Base-by-base conservation (phyloP, 768 basidiomycete genomes). In the Hypsizygus marmoreus region DNA sequence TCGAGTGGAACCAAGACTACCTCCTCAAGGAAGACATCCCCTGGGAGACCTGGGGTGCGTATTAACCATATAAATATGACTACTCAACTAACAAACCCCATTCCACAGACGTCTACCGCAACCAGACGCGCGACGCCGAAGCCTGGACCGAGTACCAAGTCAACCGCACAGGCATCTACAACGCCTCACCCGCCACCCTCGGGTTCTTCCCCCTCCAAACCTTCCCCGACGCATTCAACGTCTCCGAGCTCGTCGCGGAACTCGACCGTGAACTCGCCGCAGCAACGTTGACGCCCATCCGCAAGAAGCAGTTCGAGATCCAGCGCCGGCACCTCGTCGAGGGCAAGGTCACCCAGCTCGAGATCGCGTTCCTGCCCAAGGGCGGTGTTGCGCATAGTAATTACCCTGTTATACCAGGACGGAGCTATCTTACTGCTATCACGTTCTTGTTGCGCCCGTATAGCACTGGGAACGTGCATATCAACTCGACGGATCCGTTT, bases 401-500 rank as follows among this genome's bases (percentile, higher is more conserved):
- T 16, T 45, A 45, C 32, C 53, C 53, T 13, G 33, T 40, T 12
- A 25, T 51, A 6, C 49, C 49, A 11, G 45, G 40, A 9, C 47
- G 49, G 23, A 48, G 50, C 30, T 54, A 54, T 32, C 33, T 54
- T 12, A 54, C 53, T 22, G 39, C 45, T 17, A 43, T 57, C 43
- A 51, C 47, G 24, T 51, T 47, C 43, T 33, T 51, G 12, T 34
- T 44, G 6, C 57, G 47, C 29, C 55, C 60, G 5, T 50, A 46
- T 14, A 53, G 53, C 24, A 29, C 36, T 3, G 52, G 56, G 10
- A 50, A 45, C 23, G 51, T 56, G 10, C 55, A 55, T 31, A 59
- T 62, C 38, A 51, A 51, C 42, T 50, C 49, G 28, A 41, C 47
- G 11, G 51, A 62, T 33, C 61, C 57, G 17, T 42, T 43, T 35